Conservation (phyloP, 2,329 filamentous ascomycete genomes). For the Xylariaceae sp. region DNA sequence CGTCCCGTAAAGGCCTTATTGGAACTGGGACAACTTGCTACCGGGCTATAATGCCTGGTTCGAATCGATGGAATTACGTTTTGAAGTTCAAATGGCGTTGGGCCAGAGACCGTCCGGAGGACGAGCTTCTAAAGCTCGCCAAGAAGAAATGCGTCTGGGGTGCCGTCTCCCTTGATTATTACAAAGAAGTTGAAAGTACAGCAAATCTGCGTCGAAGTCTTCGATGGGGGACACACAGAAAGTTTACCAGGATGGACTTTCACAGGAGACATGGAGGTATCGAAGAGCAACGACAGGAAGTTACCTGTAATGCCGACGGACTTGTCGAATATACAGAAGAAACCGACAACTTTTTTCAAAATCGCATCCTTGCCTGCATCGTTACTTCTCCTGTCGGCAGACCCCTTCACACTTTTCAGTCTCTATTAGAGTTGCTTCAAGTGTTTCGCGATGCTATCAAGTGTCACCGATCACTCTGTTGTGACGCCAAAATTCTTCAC, state of each 20-base stretch:
- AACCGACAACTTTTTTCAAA: constrained; percentile 29
- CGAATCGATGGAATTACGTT: constrained; percentile 38
- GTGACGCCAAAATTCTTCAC: constrained; percentile 34
- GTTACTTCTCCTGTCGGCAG: constrained; percentile 36
- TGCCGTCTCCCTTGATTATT: constrained; percentile 40
- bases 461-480: constrained; percentile 34
- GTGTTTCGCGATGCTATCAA: constrained; percentile 35
- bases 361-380: constrained; percentile 32
- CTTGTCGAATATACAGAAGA: constrained; percentile 31
- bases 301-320: constrained; percentile 11
- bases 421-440: constrained; percentile 30
- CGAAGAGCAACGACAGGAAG: constrained; percentile 17
- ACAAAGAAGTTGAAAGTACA: constrained; percentile 35
- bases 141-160: constrained; percentile 40
- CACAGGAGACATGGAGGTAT: constrained; percentile 9
- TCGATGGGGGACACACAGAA: constrained; percentile 32
- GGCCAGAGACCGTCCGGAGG: constrained; percentile 40
- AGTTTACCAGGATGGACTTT: constrained; percentile 16
- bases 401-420: constrained; percentile 32
- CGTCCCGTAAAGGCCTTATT: constrained; percentile 35
- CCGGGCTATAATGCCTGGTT: constrained; percentile 35
- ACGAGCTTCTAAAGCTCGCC: constrained; percentile 42
- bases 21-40: constrained; percentile 44
- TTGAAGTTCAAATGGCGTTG: constrained; percentile 46
- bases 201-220: constrained; percentile 37